Conservation (phyloP, 1,139 yeast genomes). For the Nematodospora anomalae region DNA sequence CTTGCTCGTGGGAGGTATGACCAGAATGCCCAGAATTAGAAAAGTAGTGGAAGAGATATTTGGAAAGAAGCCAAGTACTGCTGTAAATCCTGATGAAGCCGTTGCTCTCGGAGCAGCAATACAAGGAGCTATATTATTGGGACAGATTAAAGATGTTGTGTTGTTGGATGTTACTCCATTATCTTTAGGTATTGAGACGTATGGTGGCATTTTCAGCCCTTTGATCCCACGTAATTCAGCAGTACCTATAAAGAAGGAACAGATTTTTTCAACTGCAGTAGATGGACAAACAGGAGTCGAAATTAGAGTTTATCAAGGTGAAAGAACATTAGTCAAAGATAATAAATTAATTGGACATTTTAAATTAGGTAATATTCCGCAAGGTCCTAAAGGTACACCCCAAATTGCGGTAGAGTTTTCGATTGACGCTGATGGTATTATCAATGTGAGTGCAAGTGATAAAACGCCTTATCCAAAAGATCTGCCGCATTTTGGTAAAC, state of each 20-base stretch:
- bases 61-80: constrained; percentile 57
- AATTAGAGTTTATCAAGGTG: constrained; percentile 77
- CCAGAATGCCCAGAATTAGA: constrained; percentile 77
- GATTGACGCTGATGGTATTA: constrained; percentile 82
- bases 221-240: constrained; percentile 75
- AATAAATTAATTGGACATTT: constrained; percentile 74
- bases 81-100: constrained; percentile 81
- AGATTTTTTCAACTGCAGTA: constrained; percentile 78
- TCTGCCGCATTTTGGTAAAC: constrained; percentile 29
- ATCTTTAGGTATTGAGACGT: constrained; percentile 78
- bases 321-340: constrained; percentile 69
- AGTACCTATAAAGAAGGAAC: constrained; percentile 70
- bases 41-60: constrained; percentile 57
- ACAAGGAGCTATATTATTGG: constrained; percentile 76
- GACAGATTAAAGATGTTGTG: constrained; percentile 69
- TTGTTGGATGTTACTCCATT: constrained; percentile 77
- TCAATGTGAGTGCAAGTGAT: constrained; percentile 71
- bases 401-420: constrained; percentile 73
- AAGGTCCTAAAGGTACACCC: constrained; percentile 74
- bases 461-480: constrained; percentile 51
- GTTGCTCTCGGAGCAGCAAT: constrained; percentile 86
- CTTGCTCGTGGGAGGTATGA: constrained; percentile 81
- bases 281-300: constrained; percentile 84
- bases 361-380: constrained; percentile 64
- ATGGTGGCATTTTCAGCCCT: constrained; percentile 79